A percentile compares a stretch with the other conserved stretches of the same genome.
These are phyloP conservation scores for Hymenoscyphus scutula DNA, from an alignment of 2,329 filamentous ascomycete genomes.

Conservation along the genomic window DNA sequence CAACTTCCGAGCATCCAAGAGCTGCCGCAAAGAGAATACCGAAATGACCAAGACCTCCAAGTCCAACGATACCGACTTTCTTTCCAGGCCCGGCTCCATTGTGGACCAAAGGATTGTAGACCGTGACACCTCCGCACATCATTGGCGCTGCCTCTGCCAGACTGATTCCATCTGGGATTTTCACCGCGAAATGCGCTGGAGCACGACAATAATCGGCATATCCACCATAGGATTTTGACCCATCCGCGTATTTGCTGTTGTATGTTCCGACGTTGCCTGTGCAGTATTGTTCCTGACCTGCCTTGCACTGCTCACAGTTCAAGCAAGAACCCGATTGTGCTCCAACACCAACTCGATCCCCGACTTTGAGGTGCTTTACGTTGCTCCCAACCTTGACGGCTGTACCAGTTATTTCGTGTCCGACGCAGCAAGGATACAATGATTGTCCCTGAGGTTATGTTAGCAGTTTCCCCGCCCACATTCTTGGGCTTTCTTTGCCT, in stretches of 20 bases:
- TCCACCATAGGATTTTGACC: conserved; percentile 51
- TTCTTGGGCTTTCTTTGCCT: conserved; percentile 7
- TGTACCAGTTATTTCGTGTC: conserved; percentile 51
- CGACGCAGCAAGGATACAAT: conserved; percentile 43
- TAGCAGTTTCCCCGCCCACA: neutral
- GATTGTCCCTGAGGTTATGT: conserved; percentile 37
- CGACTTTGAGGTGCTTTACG: conserved; percentile 45
- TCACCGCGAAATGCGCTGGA: conserved; percentile 57
- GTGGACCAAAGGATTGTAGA: conserved; percentile 65
- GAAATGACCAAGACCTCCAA: conserved; percentile 74
- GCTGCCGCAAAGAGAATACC: conserved; percentile 70
- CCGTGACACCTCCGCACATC: conserved; percentile 75
- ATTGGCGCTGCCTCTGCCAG: conserved; percentile 60
- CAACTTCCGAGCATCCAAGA: conserved; percentile 63
- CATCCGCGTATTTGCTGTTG: conserved; percentile 37
- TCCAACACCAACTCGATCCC: conserved; percentile 54
- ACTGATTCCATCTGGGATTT: conserved; percentile 53
- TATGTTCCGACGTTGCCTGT: conserved; percentile 45
- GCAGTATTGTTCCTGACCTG: conserved; percentile 28
- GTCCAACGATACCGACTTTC: conserved; percentile 66
- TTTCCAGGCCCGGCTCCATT: conserved; percentile 69
- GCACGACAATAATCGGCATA: conserved; percentile 49
- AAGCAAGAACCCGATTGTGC: conserved; percentile 50
- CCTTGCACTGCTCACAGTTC: conserved; percentile 50
- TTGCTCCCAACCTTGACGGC: conserved; percentile 46